These are phyloP conservation scores for Mycena floridula DNA, from an alignment of 768 basidiomycete genomes.

Conservation along the genomic window DNA sequence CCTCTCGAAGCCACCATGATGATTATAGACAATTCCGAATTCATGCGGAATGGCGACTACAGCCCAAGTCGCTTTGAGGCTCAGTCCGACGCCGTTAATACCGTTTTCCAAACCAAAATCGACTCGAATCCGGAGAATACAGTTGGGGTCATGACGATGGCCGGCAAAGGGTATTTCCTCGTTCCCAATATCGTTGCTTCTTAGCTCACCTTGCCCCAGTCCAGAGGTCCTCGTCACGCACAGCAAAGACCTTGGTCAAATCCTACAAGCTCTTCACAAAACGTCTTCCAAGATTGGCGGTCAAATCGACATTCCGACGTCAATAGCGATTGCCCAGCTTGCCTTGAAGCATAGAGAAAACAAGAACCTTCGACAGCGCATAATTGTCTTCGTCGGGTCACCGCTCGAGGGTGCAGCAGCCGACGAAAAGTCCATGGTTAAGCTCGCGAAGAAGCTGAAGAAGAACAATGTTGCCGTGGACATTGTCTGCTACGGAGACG, in stretches of 20 bases:
- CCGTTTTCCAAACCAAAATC: constrained; percentile 88
- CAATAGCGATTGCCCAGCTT: constrained; percentile 90
- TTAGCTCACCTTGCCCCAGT: constrained; percentile 29
- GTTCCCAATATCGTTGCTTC: neutral
- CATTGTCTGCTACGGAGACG: constrained; percentile 86
- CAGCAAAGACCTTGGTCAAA: constrained; percentile 91
- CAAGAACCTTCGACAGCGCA: constrained; percentile 95
- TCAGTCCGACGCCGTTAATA: constrained; percentile 86
- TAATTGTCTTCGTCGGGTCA: constrained; percentile 90
- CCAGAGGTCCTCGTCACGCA: constrained; percentile 96
- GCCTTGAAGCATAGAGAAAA: constrained; percentile 97
- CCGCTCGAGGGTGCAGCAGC: constrained; percentile 69
- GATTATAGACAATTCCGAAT: constrained; percentile 96
- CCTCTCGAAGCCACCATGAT: constrained; percentile 98
- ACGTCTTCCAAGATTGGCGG: constrained; percentile 74
- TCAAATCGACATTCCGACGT: constrained; percentile 79
- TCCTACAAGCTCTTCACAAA: constrained; percentile 70
- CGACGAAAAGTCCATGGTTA: constrained; percentile 75
- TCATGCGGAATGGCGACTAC: constrained; percentile 95
- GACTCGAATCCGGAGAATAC: constrained; percentile 97
- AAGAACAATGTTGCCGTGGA: constrained; percentile 99
- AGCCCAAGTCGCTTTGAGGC: constrained; percentile 82
- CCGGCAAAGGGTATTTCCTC: constrained; percentile 77
- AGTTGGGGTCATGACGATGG: constrained; percentile 98
- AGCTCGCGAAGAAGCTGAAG: constrained; percentile 94